Percentiles rank a stretch among this genome's conserved stretches.
Conservation (phyloP, 441 rosid species). For the Cnidoscolus chayamansa region DNA sequence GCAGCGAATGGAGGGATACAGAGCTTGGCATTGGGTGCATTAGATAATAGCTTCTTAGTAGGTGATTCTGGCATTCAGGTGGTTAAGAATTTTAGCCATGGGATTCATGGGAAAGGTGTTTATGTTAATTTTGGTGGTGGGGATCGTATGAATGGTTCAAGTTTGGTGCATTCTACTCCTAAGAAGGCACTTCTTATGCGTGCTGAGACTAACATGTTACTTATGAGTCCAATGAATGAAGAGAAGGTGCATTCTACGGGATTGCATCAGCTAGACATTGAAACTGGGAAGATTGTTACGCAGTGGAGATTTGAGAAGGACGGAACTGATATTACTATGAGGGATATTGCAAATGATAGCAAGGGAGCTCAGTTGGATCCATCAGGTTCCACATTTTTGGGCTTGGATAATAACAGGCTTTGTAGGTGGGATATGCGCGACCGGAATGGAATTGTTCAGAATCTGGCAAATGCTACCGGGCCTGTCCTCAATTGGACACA, state of each 20-base stretch:
- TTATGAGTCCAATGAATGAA: slow-evolving; percentile 83
- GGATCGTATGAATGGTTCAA: slow-evolving; percentile 30
- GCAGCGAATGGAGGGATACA: slow-evolving; percentile 81
- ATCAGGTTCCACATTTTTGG: slow-evolving; percentile 90
- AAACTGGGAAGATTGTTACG: slow-evolving; percentile 80
- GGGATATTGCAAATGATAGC: slow-evolving; percentile 82
- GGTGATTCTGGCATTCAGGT: slow-evolving; percentile 90
- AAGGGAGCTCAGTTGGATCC: slow-evolving; percentile 96
- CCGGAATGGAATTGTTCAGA: slow-evolving; percentile 81
- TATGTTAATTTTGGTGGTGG: slow-evolving; percentile 68
- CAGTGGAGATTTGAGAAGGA: slow-evolving; percentile 95
- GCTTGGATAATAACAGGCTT: slow-evolving; percentile 88
- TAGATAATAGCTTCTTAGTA: slow-evolving; percentile 93
- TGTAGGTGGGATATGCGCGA: slow-evolving; percentile 99
- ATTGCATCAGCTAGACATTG: slow-evolving; percentile 91
- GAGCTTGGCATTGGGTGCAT: slow-evolving; percentile 92
- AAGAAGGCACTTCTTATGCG: slow-evolving; percentile 92
- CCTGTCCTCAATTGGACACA: slow-evolving; percentile 88
- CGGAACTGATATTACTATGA: slow-evolving; percentile 87
- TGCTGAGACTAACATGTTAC: slow-evolving; percentile 93
- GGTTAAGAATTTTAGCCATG: slow-evolving; percentile 83
- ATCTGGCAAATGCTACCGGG: slow-evolving; percentile 56
- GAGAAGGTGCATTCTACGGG: slow-evolving; percentile 63
- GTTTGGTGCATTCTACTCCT: slow-evolving; percentile 52
- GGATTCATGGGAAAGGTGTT: slow-evolving; percentile 91